phyloP scores from a whole-genome alignment of 345 rosid genomes.

The Gossypium thurberi region DNA sequence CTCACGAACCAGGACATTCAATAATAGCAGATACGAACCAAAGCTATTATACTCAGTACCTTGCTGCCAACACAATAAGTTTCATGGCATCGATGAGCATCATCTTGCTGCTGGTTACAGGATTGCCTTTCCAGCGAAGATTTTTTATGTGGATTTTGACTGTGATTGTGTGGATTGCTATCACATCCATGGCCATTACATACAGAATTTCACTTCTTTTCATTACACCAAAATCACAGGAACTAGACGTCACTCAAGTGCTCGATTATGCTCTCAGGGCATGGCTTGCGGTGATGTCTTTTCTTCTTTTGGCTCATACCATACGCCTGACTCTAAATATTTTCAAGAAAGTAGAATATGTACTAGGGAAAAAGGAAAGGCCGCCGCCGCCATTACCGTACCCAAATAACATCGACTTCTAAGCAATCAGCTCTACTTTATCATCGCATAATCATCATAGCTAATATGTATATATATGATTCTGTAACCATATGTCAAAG shows the following conservation, averaged over 20 bases:
- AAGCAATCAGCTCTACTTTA: background rate
- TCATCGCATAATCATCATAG: too few species aligned
- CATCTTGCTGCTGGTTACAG: conserved; percentile 27
- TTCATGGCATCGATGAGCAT: conserved; percentile 30
- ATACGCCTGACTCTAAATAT: background rate
- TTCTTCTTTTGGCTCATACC: conserved; percentile 1
- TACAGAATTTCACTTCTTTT: conserved; percentile 1
- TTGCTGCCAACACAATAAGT: conserved; percentile 8
- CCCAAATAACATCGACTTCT: background rate
- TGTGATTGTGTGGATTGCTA: conserved; percentile 28
- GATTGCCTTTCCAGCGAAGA: conserved; percentile 22
- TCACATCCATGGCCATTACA: conserved; percentile 16
- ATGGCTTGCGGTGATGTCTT: background rate
- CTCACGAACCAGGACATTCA: conserved; percentile 18
- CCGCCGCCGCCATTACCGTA: background rate
- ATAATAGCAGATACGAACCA: conserved; percentile 12
- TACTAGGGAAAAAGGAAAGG: background rate
- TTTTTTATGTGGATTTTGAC: conserved; percentile 28
- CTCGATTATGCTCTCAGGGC: background rate
- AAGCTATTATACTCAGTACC: background rate
- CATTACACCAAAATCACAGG: background rate
- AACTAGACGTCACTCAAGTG: background rate
- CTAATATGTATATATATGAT: too few species aligned
- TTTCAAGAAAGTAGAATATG: conserved; percentile 4
- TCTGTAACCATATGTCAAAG: background rate